Conservation (phyloP, 2,329 filamentous ascomycete genomes). For the Cytospora chrysosperma region DNA sequence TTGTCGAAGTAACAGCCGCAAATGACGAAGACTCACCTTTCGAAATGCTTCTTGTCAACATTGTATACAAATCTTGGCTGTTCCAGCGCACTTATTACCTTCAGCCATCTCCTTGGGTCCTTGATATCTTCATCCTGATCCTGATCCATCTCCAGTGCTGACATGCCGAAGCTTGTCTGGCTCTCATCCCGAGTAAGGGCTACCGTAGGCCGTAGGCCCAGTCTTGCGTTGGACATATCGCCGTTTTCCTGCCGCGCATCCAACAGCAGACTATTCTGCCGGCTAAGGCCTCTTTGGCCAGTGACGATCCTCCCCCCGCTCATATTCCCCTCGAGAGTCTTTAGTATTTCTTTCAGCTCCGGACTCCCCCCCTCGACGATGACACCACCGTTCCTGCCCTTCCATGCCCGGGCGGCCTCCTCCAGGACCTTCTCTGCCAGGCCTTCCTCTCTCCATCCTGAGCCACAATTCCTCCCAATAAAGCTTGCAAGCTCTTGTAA, state of each 20-base stretch:
- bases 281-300: constrained; percentile 52
- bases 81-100: constrained; percentile 78
- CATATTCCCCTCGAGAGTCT: constrained; percentile 84
- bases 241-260: constrained; percentile 53
- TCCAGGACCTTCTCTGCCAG: constrained; percentile 90
- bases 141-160: constrained; percentile 53
- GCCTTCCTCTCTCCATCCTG: constrained; percentile 94
- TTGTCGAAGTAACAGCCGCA: not conserved
- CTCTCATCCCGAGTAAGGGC: constrained; percentile 57
- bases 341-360: constrained; percentile 78
- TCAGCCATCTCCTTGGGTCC: constrained; percentile 80
- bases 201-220: constrained; percentile 51
- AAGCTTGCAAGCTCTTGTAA: constrained; percentile 83
- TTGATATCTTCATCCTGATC: constrained; percentile 54
- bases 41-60: constrained; percentile 83
- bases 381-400: constrained; percentile 80
- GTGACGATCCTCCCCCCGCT: constrained; percentile 70
- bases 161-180: constrained; percentile 64
- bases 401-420: constrained; percentile 89
- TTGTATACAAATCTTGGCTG: constrained; percentile 81
- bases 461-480: constrained; percentile 89
- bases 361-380: constrained; percentile 83
- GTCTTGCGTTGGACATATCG: constrained; percentile 53
- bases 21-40: constrained; percentile 54
- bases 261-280: constrained; percentile 65